Base-by-base conservation (phyloP, 129 eudicot species). In the Pseudognaphalium luteoalbum region DNA sequence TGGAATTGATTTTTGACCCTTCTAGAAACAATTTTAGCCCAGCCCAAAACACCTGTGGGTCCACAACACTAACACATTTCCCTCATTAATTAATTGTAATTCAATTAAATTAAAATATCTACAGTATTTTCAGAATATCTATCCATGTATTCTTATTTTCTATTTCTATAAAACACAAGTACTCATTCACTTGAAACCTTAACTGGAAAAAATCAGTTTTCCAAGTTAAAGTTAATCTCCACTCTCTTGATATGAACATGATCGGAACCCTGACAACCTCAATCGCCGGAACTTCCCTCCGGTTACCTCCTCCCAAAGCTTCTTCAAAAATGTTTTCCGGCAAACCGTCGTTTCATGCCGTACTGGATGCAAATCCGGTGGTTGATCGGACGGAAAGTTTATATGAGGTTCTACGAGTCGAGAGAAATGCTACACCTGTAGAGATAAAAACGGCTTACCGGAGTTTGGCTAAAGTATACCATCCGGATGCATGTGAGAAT, bases 361-460 rank as follows among this genome's bases (percentile, higher is more conserved):
- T 81, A 30, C 85, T 75, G 4, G 51, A 77, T 44, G 39, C 85
- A 12, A 77, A 74, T 22, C 70, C 75, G 37, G 57, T 9, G n/a
- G 58, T 15, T 14, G 58, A 51, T 15, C 58, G n/a, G 37, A 11
- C 34, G 33, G 34, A 14, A 2, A 86, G 80, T 68, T 81, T 88
- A 12, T 90, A 92, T 77, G 96, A 92, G 17, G 86, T 92, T 6
- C 83, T 92, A 21, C 83, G 93, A 12, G 81, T 92, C 20, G 85
- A 78, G 21, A 78, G 75, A 5, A 76, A 83, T 83, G 98, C 98
- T 2, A 86, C 98, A 10, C 51, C 68, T 51, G 14, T 64, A 28
- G 98, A 92, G 83, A 92, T 92, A n/a, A 92, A 92, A 64, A 65
- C 86, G 66, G 98, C 98, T 58, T 92, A 88, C 81, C 81, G 98